Conservation (phyloP, 495 filamentous ascomycete species). For the Xylaria grammica region DNA sequence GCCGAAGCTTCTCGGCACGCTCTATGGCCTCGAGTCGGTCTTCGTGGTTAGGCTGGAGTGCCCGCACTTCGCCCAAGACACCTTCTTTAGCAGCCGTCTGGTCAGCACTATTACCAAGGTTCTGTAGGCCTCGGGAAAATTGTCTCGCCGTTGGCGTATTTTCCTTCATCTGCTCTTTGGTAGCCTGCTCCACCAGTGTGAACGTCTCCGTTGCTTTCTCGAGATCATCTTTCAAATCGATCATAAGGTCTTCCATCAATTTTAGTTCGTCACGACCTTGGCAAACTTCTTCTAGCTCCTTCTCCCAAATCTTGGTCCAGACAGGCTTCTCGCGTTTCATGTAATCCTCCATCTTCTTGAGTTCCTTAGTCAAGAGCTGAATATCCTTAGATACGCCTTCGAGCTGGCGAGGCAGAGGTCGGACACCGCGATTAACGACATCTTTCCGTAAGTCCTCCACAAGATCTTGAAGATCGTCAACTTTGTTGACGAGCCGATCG, state of each 20-base stretch:
- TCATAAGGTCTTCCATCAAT: conserved; percentile 89
- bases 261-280: conserved; percentile 92
- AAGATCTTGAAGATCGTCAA: conserved; percentile 94
- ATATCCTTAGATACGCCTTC: conserved; percentile 89
- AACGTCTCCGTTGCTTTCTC: conserved; percentile 94
- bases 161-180: conserved; percentile 90
- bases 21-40: conserved; percentile 92
- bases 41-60: conserved; percentile 94
- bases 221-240: conserved; percentile 91
- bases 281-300: conserved; percentile 91
- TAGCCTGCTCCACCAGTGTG: conserved; percentile 92
- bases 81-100: conserved; percentile 84
- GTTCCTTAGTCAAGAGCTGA: conserved; percentile 75
- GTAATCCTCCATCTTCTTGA: conserved; percentile 95
- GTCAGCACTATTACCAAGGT: conserved; percentile 69
- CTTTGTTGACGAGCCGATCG: conserved; percentile 83
- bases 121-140: conserved; percentile 63
- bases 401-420: conserved; percentile 88
- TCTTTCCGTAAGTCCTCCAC: conserved; percentile 98
- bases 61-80: conserved; percentile 90
- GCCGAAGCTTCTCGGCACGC: conserved; percentile 84
- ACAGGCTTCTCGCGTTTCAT: conserved; percentile 88
- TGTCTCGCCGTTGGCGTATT: conserved; percentile 59
- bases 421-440: conserved; percentile 89
- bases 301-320: conserved; percentile 99